A percentile compares a stretch with the other conserved stretches of the same genome.
Evolutionary conservation across 169 alveolate species (phyloP).

Genomic region (Cryptosporidium meleagridis): DNA sequence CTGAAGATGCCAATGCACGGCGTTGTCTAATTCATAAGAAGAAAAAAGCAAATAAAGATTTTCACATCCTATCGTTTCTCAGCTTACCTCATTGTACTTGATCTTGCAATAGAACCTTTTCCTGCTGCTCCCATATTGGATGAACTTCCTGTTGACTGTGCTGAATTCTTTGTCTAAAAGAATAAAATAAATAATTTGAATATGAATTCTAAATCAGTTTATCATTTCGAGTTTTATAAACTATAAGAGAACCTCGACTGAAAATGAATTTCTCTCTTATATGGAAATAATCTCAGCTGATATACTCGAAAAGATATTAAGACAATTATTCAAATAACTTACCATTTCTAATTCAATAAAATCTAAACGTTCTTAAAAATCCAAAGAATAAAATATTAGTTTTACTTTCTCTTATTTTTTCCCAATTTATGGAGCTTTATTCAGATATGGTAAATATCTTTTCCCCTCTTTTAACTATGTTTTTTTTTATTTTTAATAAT

Average conservation of each 20-base stretch:
- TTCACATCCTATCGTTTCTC: neutral
- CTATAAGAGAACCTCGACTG: neutral
- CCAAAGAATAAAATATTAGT: neutral
- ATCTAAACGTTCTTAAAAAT: neutral
- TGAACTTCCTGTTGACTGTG: constrained; percentile 8
- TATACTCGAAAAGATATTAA: neutral
- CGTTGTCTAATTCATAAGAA: constrained; percentile 30
- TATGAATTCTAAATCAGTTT: neutral
- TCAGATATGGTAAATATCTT: constrained; percentile 15
- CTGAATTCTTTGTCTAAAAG: constrained; percentile 16
- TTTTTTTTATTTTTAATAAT: neutral
- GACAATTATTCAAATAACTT: neutral
- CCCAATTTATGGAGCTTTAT: neutral
- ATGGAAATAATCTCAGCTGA: neutral
- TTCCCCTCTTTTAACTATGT: neutral
- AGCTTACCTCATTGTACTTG: constrained; percentile 71
- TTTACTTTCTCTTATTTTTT: neutral
- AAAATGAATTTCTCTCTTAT: neutral
- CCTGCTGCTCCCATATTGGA: constrained; percentile 59
- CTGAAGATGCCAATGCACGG: constrained; percentile 66
- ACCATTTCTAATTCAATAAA: constrained; percentile 16
- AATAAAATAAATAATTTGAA: neutral
- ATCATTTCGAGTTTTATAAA: neutral
- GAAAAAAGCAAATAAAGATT: neutral
- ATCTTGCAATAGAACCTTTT: constrained; percentile 44